Conservation (phyloP, 257 asterid genomes). For the Misopates orontium region DNA sequence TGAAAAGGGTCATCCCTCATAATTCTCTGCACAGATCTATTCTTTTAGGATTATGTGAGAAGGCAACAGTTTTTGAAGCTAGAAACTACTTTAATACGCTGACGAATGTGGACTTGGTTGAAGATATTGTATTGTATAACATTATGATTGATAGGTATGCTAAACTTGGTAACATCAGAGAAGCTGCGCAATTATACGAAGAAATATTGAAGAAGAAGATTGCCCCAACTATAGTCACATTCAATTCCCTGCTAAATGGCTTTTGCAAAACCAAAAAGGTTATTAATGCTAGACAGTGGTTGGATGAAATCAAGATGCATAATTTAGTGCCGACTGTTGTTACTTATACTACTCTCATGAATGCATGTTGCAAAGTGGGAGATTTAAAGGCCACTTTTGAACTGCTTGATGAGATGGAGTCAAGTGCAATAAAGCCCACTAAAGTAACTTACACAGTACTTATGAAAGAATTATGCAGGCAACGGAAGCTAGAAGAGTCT, state of each 20-base stretch:
- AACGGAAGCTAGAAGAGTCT: conserved; percentile 53
- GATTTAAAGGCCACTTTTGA: conserved; percentile 35
- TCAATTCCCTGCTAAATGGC: conserved; percentile 68
- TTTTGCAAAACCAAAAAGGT: conserved; percentile 53
- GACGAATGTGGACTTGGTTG: conserved; percentile 37
- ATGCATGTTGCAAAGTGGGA: conserved; percentile 60
- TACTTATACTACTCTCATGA: conserved; percentile 72
- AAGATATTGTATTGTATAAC: conserved; percentile 63
- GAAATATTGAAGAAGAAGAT: conserved; percentile 56
- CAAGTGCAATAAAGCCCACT: conserved; percentile 53
- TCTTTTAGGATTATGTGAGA: conserved; percentile 55
- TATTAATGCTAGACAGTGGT: conserved; percentile 44
- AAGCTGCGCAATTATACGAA: conserved; percentile 50
- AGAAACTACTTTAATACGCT: conserved; percentile 53
- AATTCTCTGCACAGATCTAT: conserved; percentile 46
- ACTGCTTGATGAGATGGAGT: conserved; percentile 57
- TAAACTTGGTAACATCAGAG: conserved; percentile 57
- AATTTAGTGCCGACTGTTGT: conserved; percentile 56
- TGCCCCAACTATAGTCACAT: conserved; percentile 61
- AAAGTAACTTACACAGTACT: conserved; percentile 67
- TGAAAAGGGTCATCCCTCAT: conserved; percentile 40
- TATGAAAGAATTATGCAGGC: conserved; percentile 63
- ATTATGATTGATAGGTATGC: conserved; percentile 65
- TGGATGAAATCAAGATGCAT: conserved; percentile 38
- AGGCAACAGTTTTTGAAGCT: conserved; percentile 50